These are phyloP conservation scores for Ganoderma resinaceum DNA, from an alignment of 1,284 basidiomycete species.

Conservation along the genomic window DNA sequence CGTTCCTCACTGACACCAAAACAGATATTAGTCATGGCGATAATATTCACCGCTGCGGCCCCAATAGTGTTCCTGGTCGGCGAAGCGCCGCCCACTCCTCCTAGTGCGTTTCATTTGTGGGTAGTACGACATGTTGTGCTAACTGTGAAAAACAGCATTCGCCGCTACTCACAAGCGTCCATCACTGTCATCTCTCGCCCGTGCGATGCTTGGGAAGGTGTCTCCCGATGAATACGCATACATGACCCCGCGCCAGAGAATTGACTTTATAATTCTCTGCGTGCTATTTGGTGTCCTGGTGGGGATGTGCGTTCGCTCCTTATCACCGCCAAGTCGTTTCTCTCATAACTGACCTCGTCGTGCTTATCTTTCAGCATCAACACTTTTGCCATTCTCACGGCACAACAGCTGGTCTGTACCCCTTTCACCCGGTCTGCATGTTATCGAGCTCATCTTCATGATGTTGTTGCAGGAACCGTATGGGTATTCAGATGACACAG, in stretches of 20 bases:
- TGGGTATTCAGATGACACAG: constrained; percentile 69
- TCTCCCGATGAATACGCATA: constrained; percentile 47
- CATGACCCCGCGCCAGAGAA: constrained; percentile 69
- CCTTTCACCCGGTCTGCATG: not conserved
- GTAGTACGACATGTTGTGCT: not conserved
- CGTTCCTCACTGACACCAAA: not conserved
- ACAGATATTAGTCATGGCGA: constrained; percentile 73
- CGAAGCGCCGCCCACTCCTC: constrained; percentile 60
- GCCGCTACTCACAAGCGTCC: constrained; percentile 65
- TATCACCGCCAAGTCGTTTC: not conserved
- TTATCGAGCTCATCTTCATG: not conserved
- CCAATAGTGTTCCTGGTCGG: constrained; percentile 66
- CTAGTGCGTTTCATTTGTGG: constrained; percentile 57
- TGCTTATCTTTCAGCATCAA: constrained; percentile 42
- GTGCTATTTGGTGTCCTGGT: constrained; percentile 69
- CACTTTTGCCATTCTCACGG: constrained; percentile 67
- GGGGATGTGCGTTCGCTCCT: constrained; percentile 52
- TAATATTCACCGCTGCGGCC: constrained; percentile 66
- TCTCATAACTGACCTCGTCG: not conserved
- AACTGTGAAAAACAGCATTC: constrained; percentile 54
- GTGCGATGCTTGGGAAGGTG: constrained; percentile 59
- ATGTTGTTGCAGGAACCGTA: constrained; percentile 60
- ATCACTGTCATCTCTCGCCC: constrained; percentile 59
- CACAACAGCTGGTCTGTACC: constrained; percentile 66
- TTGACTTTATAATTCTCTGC: constrained; percentile 70